Conservation (phyloP, 495 filamentous ascomycete genomes). For the Penicillium lividum region DNA sequence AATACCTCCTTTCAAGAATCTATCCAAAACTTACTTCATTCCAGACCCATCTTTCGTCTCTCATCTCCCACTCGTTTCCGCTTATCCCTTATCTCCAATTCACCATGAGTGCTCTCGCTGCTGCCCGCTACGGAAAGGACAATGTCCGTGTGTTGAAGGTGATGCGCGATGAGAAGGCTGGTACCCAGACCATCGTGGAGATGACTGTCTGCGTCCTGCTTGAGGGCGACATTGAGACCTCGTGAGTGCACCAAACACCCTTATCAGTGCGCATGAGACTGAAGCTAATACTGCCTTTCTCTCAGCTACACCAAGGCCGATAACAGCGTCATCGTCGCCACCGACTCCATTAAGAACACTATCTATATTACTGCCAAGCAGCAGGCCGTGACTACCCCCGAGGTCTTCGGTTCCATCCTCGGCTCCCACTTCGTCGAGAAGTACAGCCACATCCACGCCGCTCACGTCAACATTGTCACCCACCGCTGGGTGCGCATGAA, state of each 20-base stretch:
- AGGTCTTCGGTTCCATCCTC: constrained; percentile 84
- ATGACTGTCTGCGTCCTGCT: constrained; percentile 92
- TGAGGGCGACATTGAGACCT: constrained; percentile 86
- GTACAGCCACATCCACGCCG: constrained; percentile 83
- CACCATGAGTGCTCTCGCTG: constrained; percentile 53
- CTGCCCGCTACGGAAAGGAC: constrained; percentile 92
- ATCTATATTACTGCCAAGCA: constrained; percentile 94
- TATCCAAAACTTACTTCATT: neutral
- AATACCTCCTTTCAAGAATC: neutral
- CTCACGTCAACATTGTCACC: constrained; percentile 76
- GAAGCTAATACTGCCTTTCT: constrained; percentile 2
- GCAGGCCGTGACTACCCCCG: constrained; percentile 87
- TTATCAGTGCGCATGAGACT: constrained; percentile 1
- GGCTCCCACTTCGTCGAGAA: constrained; percentile 84
- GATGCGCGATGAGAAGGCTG: constrained; percentile 70
- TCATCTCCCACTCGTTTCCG: constrained; percentile 2
- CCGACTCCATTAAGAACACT: constrained; percentile 98
- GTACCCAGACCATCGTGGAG: constrained; percentile 82
- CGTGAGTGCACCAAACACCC: constrained; percentile 53
- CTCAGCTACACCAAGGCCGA: constrained; percentile 86
- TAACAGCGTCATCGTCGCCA: constrained; percentile 93
- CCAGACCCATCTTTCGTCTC: neutral
- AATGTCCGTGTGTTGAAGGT: constrained; percentile 98
- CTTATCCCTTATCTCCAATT: constrained; percentile 6
- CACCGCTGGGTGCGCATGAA: constrained; percentile 92